A percentile compares a stretch with the other conserved stretches of the same genome.
Evolutionary conservation across 139 green algal species (phyloP).

Genomic region (Axilococcus clingmanii): DNA sequence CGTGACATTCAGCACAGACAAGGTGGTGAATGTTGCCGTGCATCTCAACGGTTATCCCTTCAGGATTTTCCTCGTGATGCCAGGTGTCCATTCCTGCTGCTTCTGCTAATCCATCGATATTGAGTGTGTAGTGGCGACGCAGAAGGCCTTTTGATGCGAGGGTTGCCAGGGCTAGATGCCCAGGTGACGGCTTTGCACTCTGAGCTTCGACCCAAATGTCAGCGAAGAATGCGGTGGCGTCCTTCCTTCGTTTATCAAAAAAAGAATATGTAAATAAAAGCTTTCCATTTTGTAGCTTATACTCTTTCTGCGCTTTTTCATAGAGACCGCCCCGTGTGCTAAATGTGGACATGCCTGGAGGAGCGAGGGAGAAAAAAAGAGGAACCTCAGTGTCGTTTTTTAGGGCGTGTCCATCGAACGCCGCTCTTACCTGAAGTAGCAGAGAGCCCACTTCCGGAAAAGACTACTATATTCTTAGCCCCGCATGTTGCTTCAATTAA

Average conservation of each 20-base stretch:
- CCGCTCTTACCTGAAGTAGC: conserved; percentile 67
- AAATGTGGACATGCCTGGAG: conserved; percentile 92
- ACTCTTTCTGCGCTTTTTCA: conserved; percentile 60
- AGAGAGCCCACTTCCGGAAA: conserved; percentile 75
- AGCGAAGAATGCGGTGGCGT: conserved; percentile 66
- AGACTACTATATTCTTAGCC: conserved; percentile 66
- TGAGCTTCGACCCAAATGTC: conserved; percentile 69
- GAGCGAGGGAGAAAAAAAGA: no score
- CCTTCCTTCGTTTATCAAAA: conserved; percentile 42
- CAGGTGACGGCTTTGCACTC: conserved; percentile 31
- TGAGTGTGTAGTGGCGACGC: conserved; percentile 84
- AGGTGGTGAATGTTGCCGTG: conserved; percentile 69
- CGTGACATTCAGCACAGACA: conserved; percentile 39
- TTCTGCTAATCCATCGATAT: conserved; percentile 80
- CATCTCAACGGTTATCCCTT: conserved; percentile 74
- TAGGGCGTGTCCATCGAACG: conserved; percentile 7
- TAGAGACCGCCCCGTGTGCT: conserved; percentile 75
- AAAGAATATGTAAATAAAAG: conserved; percentile 82
- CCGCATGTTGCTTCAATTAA: no score
- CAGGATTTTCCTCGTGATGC: conserved; percentile 62
- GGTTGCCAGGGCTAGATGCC: conserved; percentile 42
- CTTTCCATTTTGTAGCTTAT: conserved; percentile 72
- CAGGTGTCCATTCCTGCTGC: conserved; percentile 71
- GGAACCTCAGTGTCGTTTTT: neutral
- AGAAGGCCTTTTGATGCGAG: conserved; percentile 41